Conservation (phyloP, 2,329 filamentous ascomycete genomes). For the Aspergillus spinulosporus region DNA sequence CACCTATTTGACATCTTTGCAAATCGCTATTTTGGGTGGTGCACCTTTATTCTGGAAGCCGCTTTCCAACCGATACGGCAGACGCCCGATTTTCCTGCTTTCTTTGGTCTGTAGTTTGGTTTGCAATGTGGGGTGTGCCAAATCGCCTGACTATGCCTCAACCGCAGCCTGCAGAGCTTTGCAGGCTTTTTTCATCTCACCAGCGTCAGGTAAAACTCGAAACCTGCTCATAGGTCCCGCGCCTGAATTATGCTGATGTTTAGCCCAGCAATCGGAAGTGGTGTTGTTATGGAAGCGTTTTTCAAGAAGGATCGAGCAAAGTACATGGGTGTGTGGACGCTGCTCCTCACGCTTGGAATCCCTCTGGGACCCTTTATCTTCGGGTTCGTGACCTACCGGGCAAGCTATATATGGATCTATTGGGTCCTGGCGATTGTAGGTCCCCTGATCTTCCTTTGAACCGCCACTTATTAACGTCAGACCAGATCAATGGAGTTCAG, state of each 20-base stretch:
- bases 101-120: conserved; percentile 50
- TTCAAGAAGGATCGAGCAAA: conserved; percentile 57
- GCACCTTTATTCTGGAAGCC: conserved; percentile 59
- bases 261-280: conserved; percentile 53
- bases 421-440: conserved; percentile 58
- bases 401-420: conserved; percentile 62
- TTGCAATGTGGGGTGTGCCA: conserved; percentile 57
- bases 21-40: conserved; percentile 56
- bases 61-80: conserved; percentile 55
- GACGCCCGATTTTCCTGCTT: conserved; percentile 56
- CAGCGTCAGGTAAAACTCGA: conserved; percentile 39
- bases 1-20: conserved; percentile 57
- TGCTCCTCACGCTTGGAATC: conserved; percentile 55
- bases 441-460: background rate
- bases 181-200: conserved; percentile 54
- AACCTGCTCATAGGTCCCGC: too few relatives aligned
- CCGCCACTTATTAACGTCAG: conserved; percentile 10
- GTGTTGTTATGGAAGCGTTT: conserved; percentile 59
- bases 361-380: conserved; percentile 42
- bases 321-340: conserved; percentile 61
- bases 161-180: conserved; percentile 50
- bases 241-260: conserved; percentile 3
- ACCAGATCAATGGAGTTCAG: conserved; percentile 56
- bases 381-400: conserved; percentile 51
- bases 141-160: conserved; percentile 51